phyloP scores from a whole-genome alignment of 2,329 filamentous ascomycete genomes.

The Dissoconium aciculare region DNA sequence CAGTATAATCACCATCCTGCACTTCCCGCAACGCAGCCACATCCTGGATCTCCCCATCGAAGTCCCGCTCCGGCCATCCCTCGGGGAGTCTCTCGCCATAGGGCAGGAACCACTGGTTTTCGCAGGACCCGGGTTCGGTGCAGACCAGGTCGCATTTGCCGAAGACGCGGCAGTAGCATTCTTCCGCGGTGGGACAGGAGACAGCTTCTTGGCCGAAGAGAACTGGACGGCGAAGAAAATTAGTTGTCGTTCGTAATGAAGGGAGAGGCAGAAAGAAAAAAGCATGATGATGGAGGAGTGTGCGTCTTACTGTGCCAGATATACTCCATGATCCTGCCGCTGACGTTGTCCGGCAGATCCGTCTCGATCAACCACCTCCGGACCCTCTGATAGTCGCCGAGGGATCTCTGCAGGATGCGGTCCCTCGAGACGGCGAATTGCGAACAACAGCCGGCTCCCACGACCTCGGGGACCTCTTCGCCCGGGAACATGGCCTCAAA shows the following conservation, averaged over 20 bases:
- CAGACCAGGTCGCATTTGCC: not conserved
- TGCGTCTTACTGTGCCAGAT: slow-evolving; percentile 44
- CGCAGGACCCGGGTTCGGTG: not conserved
- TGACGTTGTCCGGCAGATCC: slow-evolving; percentile 33
- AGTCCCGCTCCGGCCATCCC: not conserved
- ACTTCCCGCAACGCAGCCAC: not conserved
- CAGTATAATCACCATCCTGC: not conserved
- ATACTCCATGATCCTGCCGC: slow-evolving; percentile 42
- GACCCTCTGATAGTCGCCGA: slow-evolving; percentile 35
- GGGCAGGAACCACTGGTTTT: not conserved
- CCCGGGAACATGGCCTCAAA: slow-evolving; percentile 37
- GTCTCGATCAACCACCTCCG: slow-evolving; percentile 37
- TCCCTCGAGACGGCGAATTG: slow-evolving; percentile 39
- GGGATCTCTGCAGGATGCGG: slow-evolving; percentile 32
- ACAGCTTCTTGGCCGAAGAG: not conserved
- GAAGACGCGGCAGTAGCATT: not conserved
- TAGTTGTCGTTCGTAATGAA: not conserved
- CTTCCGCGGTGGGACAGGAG: not conserved
- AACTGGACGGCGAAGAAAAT: not conserved
- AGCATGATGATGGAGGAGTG: too few species aligned
- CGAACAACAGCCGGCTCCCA: slow-evolving; percentile 40
- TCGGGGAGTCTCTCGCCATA: not conserved
- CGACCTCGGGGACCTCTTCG: slow-evolving; percentile 26
- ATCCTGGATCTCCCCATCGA: not conserved
- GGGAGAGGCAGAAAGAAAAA: slow-evolving; percentile 5